Evolutionary conservation across 2,329 filamentous ascomycete species (phyloP), one percentile per base, ranked within the genome.

Genomic region (Arthrobotrys sinensis): DNA sequence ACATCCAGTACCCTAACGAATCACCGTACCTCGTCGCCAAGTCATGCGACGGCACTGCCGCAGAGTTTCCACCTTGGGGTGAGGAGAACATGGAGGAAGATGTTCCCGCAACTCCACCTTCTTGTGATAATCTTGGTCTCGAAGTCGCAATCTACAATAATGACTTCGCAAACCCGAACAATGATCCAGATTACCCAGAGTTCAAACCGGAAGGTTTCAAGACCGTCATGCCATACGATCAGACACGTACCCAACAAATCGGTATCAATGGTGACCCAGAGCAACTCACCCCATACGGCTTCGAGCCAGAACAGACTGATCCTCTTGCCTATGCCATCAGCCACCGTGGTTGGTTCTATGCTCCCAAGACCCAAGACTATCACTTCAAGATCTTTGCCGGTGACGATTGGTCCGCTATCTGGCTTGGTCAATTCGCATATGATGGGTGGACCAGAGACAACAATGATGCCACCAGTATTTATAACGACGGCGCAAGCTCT

Each of bases 331-430:
- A 65, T 14, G 34, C 60, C 8, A 24, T 65, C 10, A 36, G n/a
- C 24, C 46, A 65, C n/a, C 46, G 43, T 19, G 60, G 60, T n/a
- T 65, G 46, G 24, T 65, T 65, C 43, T 65, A 65, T 14, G 40
- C 24, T 34, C 60, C 60, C 11, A 65, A 65, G 40, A 65, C 60
- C 2, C 60, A 65, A 32, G 32, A 34, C 14, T 65, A 65, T 32
- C 32, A 48, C 14, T 65, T 65, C 24, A 48, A 38, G 21, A 34
- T 65, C 5, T 48, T 36, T 19, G 21, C 21, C n/a, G 60, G 60
- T 24, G 60, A 65, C 16, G 60, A 65, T 32, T 65, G 60, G 60
- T 43, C 60, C 10, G 60, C 34, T 19, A 16, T 65, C 43, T 65
- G 60, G 60, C 43, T 65, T n/a, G 60, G 60, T 2, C 12, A 4